Conservation (phyloP, 345 rosid genomes). For the Psidium guajava region DNA sequence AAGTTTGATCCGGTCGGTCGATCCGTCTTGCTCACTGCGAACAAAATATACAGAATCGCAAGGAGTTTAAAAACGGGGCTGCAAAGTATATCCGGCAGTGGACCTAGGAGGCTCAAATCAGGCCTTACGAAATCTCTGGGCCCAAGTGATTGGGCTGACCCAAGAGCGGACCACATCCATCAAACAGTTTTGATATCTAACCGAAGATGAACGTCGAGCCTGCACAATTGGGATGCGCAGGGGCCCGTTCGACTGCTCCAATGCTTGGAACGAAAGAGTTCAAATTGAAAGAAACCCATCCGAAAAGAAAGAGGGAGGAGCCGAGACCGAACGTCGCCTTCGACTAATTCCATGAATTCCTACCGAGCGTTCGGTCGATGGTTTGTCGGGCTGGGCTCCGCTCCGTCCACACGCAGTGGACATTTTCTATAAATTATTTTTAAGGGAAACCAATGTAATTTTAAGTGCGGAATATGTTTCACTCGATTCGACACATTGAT, state of each 20-base stretch:
- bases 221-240: no score
- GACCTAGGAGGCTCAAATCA: background rate
- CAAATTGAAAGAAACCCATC: no score
- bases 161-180: background rate
- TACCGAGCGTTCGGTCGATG: fast-evolving
- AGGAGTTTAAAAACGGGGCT: background rate
- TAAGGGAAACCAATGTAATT: background rate
- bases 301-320: no score
- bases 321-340: no score
- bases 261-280: no score
- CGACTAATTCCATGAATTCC: no score
- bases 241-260: no score
- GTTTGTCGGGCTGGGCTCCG: background rate
- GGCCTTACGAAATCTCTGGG: background rate
- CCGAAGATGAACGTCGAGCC: background rate
- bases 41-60: background rate
- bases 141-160: background rate
- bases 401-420: background rate
- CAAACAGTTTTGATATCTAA: background rate
- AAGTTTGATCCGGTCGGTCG: no score
- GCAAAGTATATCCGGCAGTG: background rate
- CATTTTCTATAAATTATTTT: background rate
- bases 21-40: no score
- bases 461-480: background rate
- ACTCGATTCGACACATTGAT: background rate